Evolutionary conservation across 2,329 filamentous ascomycete species (phyloP).

Genomic region (Tolypocladium pustulatum): DNA sequence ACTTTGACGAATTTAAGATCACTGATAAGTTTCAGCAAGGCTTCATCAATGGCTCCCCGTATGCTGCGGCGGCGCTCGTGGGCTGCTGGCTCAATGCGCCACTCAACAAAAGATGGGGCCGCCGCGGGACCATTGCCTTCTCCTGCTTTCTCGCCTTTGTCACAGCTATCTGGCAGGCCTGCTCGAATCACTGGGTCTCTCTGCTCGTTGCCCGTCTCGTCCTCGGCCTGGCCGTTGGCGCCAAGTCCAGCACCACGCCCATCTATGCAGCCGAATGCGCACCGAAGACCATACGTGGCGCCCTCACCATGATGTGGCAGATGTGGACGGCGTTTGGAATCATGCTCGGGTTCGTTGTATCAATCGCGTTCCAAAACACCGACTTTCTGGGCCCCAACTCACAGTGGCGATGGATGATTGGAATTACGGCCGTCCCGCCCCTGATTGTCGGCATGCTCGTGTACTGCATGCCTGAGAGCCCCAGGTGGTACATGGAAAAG

Average conservation of each 20-base stretch:
- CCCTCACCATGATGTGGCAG: constrained; percentile 69
- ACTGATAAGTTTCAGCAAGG: constrained; percentile 36
- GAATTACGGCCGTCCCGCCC: constrained; percentile 43
- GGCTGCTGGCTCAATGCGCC: constrained; percentile 23
- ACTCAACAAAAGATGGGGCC: constrained; percentile 7
- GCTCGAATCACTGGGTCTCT: constrained; percentile 19
- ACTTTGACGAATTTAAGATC: constrained; percentile 19
- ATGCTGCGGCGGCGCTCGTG: constrained; percentile 6
- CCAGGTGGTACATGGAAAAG: constrained; percentile 36
- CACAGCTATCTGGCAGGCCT: constrained; percentile 10
- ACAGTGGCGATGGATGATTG: constrained; percentile 51
- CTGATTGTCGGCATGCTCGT: constrained; percentile 45
- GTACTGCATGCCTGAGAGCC: constrained; percentile 55
- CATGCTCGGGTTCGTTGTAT: constrained; percentile 31
- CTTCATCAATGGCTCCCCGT: constrained; percentile 8
- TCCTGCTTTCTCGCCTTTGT: constrained; percentile 7
- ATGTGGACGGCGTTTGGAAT: constrained; percentile 20
- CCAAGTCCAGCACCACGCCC: constrained; percentile 53
- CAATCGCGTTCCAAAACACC: constrained; percentile 17
- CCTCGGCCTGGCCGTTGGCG: constrained; percentile 58
- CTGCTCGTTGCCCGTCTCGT: constrained; percentile 54
- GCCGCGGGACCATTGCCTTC: constrained; percentile 8
- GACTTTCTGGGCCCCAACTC: constrained; percentile 22
- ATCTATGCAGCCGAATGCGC: constrained; percentile 65
- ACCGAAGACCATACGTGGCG: constrained; percentile 56